These are phyloP conservation scores for Pichia kudriavzevii DNA, from an alignment of 1,139 yeast genomes.

Conservation along the genomic window DNA sequence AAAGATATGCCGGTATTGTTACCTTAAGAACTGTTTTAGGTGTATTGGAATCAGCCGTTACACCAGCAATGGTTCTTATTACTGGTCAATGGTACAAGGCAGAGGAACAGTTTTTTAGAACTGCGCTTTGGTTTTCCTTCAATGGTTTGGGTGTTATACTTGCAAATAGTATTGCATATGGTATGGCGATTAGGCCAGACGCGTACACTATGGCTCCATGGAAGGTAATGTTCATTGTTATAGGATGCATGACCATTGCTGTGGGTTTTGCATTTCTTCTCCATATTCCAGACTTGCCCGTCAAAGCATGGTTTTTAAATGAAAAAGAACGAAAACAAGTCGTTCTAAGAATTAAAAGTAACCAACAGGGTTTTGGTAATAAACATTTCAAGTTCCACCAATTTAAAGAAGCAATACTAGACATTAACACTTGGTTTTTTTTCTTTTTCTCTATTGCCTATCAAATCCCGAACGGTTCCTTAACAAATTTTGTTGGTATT, in stretches of 20 bases:
- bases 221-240: conserved; percentile 40
- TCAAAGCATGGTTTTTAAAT: conserved; percentile 34
- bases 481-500: conserved; percentile 28
- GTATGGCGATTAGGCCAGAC: conserved; percentile 29
- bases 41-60: conserved; percentile 38
- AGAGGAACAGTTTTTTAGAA: conserved; percentile 42
- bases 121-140: conserved; percentile 41
- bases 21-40: conserved; percentile 41
- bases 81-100: conserved; percentile 47
- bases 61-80: conserved; percentile 45
- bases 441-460: conserved; percentile 26
- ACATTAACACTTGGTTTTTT: conserved; percentile 34
- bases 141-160: conserved; percentile 42
- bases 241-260: conserved; percentile 42
- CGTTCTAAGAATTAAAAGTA: conserved; percentile 30
- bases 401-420: conserved; percentile 36
- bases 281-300: conserved; percentile 36
- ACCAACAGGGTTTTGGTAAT: conserved; percentile 39
- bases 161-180: conserved; percentile 47
- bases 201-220: conserved; percentile 35
- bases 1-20: conserved; percentile 32
- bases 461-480: conserved; percentile 33
- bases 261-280: conserved; percentile 37
- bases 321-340: conserved; percentile 30
- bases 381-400: conserved; percentile 34